phyloP scores from a whole-genome alignment of 257 asterid genomes.

The Solanum etuberosum region DNA sequence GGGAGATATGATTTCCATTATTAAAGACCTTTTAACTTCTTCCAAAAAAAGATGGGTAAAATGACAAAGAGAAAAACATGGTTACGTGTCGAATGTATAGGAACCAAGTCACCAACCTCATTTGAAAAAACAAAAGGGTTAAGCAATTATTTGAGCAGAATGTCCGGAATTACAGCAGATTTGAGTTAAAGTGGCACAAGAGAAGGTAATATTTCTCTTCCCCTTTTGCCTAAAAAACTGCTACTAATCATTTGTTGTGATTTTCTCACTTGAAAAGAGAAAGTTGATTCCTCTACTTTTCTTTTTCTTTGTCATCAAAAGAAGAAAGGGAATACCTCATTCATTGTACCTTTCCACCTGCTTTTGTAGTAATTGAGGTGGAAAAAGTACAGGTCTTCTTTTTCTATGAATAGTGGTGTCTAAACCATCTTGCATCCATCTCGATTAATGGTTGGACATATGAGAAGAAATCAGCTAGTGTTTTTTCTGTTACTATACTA shows the following conservation, averaged over 20 bases:
- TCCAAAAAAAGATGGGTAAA: background rate
- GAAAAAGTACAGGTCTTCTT: background rate
- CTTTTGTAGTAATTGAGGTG: background rate
- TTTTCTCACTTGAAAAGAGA: background rate
- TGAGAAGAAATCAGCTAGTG: background rate
- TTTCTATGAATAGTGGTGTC: background rate
- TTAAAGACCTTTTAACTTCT: background rate
- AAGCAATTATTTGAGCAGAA: background rate
- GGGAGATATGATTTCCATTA: background rate
- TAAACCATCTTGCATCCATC: background rate
- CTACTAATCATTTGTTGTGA: background rate
- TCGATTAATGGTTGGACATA: background rate
- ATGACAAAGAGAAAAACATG: background rate
- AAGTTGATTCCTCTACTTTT: background rate
- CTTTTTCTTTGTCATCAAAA: background rate
- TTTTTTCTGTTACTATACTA: no score
- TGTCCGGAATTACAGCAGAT: background rate
- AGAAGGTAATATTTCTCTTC: background rate
- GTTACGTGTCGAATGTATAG: background rate
- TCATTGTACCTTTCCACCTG: background rate
- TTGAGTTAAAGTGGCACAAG: background rate
- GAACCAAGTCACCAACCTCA: background rate
- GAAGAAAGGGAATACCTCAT: background rate
- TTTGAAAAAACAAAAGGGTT: background rate
- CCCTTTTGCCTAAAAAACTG: background rate